Evolutionary conservation across 2,329 filamentous ascomycete species (phyloP).

Genomic region (Colletotrichum sp.): DNA sequence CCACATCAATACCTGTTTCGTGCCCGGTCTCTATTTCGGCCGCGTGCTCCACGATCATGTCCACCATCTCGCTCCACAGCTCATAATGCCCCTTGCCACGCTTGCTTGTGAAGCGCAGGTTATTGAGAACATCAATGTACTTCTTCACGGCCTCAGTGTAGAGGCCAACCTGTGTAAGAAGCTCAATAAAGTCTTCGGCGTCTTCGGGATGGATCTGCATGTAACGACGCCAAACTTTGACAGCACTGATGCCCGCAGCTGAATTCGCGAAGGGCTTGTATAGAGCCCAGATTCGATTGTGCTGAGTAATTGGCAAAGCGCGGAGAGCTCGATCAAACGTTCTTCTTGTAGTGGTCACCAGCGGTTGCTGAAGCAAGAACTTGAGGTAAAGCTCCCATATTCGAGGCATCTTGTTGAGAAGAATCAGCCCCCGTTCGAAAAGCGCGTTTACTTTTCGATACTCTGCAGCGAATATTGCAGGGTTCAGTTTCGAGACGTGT

Average conservation of each 20-base stretch:
- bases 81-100: slow-evolving; percentile 95
- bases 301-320: slow-evolving; percentile 91
- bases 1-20: slow-evolving; percentile 85
- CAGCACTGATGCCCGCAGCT: slow-evolving; percentile 85
- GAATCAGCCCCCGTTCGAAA: slow-evolving; percentile 89
- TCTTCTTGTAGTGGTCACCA: slow-evolving; percentile 83
- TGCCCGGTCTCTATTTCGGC: slow-evolving; percentile 82
- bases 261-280: slow-evolving; percentile 93
- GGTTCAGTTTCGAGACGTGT: slow-evolving; percentile 83
- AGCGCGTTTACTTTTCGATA: slow-evolving; percentile 94
- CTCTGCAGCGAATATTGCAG: slow-evolving; percentile 78
- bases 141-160: slow-evolving; percentile 91
- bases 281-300: slow-evolving; percentile 92
- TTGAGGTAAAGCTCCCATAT: slow-evolving; percentile 98
- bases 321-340: slow-evolving; percentile 93
- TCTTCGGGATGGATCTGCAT: slow-evolving; percentile 98
- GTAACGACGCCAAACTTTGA: slow-evolving; percentile 93
- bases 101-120: slow-evolving; percentile 89
- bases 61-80: slow-evolving; percentile 97
- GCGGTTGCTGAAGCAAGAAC: slow-evolving; percentile 90
- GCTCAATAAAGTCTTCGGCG: slow-evolving; percentile 91
- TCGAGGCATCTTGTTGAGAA: slow-evolving; percentile 97
- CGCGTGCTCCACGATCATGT: slow-evolving; percentile 89
- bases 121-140: slow-evolving; percentile 92
- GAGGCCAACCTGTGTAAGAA: slow-evolving; percentile 79